Base-by-base conservation (phyloP, 306 rosid genomes). In the Acmispon strigosus region DNA sequence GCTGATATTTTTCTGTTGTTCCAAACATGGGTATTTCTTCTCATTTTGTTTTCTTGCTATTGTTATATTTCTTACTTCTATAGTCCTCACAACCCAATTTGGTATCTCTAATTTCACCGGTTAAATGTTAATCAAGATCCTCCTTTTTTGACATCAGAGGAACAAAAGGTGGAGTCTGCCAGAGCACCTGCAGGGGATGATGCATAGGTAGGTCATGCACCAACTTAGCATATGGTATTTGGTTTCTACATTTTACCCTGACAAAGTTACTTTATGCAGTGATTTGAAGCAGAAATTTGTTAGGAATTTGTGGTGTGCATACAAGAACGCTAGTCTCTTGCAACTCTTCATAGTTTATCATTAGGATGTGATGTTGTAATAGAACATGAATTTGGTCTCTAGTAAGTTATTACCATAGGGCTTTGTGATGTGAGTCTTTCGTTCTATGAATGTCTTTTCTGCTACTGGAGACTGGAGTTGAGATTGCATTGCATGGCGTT, bases 91-190 rank as follows among this genome's bases (percentile, higher is more conserved):
- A 4, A 47, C 62, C 34, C 68, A 29, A 12, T 15, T 52, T 7
- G 9, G 69, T 76, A 34, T 44, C n/a, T 52, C 6, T 68, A 64
- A 29, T 51, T 50, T 69, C 29, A 16, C 44, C 16, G 50, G 15
- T n/a, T 51, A 18, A 52, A 70, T 9, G 19, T n/a, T 60, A 18
- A 61, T 70, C 6, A 52, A 24, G 8, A 18, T n/a, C 18, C 13
- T 18, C 43, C 12, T 32, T 24, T 45, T 74, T 48, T 45, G 20
- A 43, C 78, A 84, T 85, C 43, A 5, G 89, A 87, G 16, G 92
- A 84, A 43, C 85, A 75, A 56, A 87, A 80, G 87, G 72, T 48
- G 43, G 84, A 82, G 18, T 54, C 82, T 50, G 72, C 81, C 9
- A 75, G 75, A 73, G 77, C 80, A 17, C 52, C 47, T 20, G 84